These are phyloP conservation scores for Alternaria sp. DNA, from an alignment of 2,329 filamentous ascomycete genomes.

Conservation along the genomic window DNA sequence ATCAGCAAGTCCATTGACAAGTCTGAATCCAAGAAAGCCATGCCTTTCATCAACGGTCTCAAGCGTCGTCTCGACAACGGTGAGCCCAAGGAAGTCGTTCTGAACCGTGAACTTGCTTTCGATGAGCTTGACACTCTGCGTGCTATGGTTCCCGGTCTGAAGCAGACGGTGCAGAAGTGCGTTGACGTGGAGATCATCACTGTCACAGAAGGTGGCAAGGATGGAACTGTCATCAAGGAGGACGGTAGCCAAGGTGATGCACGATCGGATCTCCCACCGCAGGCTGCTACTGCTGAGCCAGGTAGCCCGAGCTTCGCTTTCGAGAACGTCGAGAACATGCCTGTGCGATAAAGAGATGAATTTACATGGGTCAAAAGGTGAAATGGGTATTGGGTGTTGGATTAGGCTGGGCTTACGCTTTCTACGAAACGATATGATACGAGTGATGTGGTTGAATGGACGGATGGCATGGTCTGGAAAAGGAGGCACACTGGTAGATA, in stretches of 20 bases:
- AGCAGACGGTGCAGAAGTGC: slow-evolving; percentile 75
- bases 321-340: slow-evolving; percentile 70
- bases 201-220: slow-evolving; percentile 75
- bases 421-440: not conserved
- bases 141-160: slow-evolving; percentile 82
- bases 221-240: slow-evolving; percentile 64
- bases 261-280: slow-evolving; percentile 64
- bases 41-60: slow-evolving; percentile 91
- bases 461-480: not conserved
- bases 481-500: not conserved
- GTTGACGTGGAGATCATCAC: slow-evolving; percentile 75
- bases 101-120: slow-evolving; percentile 86
- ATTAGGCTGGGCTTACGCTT: not conserved
- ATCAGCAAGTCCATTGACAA: slow-evolving; percentile 82
- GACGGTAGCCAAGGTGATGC: slow-evolving; percentile 66
- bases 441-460: slow-evolving; percentile 1
- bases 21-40: slow-evolving; percentile 95
- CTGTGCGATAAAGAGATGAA: slow-evolving; percentile 28
- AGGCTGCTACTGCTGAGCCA: slow-evolving; percentile 80
- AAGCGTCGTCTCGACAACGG: slow-evolving; percentile 80
- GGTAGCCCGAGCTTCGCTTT: slow-evolving; percentile 85
- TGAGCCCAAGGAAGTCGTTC: slow-evolving; percentile 74
- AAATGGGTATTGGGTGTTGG: not conserved
- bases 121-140: slow-evolving; percentile 79
- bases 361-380: not conserved